Evolutionary conservation across 2,329 filamentous ascomycete genomes (phyloP).

Genomic region (Cercospora brassicicola): DNA sequence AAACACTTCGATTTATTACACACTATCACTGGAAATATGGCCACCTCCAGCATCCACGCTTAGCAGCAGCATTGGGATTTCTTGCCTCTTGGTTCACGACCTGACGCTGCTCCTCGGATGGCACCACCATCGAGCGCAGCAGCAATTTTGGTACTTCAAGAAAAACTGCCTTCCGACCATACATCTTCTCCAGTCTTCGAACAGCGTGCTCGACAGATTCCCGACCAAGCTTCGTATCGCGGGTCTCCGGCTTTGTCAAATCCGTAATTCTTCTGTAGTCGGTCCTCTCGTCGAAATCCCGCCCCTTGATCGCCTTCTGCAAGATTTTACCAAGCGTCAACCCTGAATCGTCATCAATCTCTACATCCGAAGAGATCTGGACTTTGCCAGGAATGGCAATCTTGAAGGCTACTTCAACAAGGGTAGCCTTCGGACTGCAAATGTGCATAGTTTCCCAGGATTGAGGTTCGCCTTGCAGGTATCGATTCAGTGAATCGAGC

Average conservation of each 20-base stretch:
- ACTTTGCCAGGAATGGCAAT: background rate
- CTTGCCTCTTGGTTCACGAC: background rate
- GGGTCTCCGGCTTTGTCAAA: background rate
- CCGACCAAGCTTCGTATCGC: background rate
- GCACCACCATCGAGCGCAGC: background rate
- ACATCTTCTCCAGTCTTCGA: background rate
- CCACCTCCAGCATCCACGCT: background rate
- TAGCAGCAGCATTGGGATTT: background rate
- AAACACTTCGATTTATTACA: background rate
- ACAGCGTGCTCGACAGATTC: background rate
- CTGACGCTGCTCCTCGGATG: background rate
- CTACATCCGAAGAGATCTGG: background rate
- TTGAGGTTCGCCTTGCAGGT: background rate
- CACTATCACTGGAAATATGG: background rate
- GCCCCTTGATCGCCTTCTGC: background rate
- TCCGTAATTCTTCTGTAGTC: background rate
- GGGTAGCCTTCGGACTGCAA: background rate
- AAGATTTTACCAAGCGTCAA: background rate
- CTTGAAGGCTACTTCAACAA: background rate
- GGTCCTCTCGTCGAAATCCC: background rate
- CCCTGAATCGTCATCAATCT: background rate
- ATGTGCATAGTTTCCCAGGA: background rate
- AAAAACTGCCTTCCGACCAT: background rate
- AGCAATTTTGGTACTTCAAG: background rate
- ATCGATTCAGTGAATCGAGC: background rate